phyloP scores from a whole-genome alignment of 371 early-diverging fungal genomes.

The Lichtheimia ornata region DNA sequence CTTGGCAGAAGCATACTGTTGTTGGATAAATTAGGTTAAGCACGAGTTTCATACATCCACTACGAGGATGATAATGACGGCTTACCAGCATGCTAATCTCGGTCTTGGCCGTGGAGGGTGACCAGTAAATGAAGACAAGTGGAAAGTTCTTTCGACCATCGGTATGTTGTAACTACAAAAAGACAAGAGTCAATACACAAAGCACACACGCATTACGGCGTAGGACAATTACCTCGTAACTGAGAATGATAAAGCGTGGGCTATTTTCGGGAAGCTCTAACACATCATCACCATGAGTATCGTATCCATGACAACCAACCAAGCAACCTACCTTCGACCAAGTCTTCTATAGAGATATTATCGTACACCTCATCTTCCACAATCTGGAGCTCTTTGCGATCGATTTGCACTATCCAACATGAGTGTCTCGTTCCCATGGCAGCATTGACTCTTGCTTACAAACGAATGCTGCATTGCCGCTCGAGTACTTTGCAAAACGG shows the following conservation, averaged over 20 bases:
- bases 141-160: slow-evolving; percentile 72
- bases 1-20: slow-evolving; percentile 68
- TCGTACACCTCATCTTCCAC: slow-evolving; percentile 58
- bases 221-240: slow-evolving; percentile 50
- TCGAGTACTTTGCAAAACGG: slow-evolving; percentile 59
- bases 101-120: slow-evolving; percentile 59
- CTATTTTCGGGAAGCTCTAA: slow-evolving; percentile 68
- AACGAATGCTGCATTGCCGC: slow-evolving; percentile 61
- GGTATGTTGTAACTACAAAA: slow-evolving; percentile 44
- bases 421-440: too few relatives aligned
- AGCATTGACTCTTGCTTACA: slow-evolving; percentile 34
- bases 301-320: neutral
- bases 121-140: slow-evolving; percentile 66
- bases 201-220: neutral
- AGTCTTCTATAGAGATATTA: slow-evolving; percentile 55
- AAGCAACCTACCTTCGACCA: slow-evolving; percentile 49
- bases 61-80: neutral
- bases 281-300: too few relatives aligned
- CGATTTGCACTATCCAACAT: slow-evolving; percentile 56
- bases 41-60: neutral
- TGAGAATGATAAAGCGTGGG: slow-evolving; percentile 71
- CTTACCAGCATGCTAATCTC: slow-evolving; percentile 62
- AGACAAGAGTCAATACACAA: too few relatives aligned
- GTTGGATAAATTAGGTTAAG: slow-evolving; percentile 1
- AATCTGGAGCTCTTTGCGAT: slow-evolving; percentile 51